Base-by-base conservation (phyloP, 257 asterid species). In the Nicotiana otophora region DNA sequence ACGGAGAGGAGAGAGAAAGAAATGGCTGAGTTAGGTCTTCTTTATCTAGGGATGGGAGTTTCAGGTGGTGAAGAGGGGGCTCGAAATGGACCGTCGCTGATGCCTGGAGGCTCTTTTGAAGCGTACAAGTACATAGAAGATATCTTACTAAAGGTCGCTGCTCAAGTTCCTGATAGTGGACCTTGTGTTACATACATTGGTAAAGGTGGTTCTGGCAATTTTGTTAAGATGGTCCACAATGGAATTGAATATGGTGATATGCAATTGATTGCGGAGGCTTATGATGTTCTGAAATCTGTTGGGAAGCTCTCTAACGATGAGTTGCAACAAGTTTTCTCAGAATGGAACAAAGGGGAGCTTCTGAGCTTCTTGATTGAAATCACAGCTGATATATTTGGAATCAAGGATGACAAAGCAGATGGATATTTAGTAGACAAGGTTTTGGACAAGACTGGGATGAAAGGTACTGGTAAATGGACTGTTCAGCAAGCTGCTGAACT, bases 41-140 rank as follows among this genome's bases (percentile, higher is more conserved):
- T 88, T 77, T 96, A 96, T 88, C 97, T 96, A 2, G 99, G 99
- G 54, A 96, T 96, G 99, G 99, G 99, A 51, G 99, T 96, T 84
- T 96, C 98, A 1, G 99, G 99, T 31, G 99, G 99, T 4, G 98
- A 96, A 88, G 99, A 96, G 81, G 99, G 98, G 53, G 99, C 99
- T 64, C 87, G 98, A 54, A 86, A 90, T 16, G 99, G 99, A 17
- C 99, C 99, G 0, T 96, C 98, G 54, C 74, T 96, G 88, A 96
- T 96, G 99, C 99, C 99, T 2, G 99, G 98, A 46, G 99, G 99
- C 23, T 93, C 99, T 54, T 64, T 85, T 10, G 94, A 92, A 77
- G 98, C 98, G 75, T 94, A 87, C 91, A 93, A 93, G 81, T 75
- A 94, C 84, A 92, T 96, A 4, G 95, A 96, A 84, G 98, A 94